phyloP scores from a whole-genome alignment of 75 land plant species.

The Cunninghamia lanceolata region DNA sequence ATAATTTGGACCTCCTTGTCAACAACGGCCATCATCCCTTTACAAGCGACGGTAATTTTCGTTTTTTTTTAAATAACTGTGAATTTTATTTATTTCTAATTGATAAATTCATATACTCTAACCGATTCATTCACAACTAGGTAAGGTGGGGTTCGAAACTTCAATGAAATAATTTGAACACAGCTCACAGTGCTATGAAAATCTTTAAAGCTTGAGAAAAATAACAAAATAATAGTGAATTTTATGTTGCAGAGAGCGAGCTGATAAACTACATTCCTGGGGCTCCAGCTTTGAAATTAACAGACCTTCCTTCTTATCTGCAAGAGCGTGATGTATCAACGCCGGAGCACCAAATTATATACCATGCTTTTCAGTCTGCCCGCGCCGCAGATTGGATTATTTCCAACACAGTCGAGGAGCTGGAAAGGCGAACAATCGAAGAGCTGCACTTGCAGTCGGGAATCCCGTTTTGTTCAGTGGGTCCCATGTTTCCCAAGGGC shows the following conservation, averaged over 20 bases:
- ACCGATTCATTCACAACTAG: too few relatives aligned
- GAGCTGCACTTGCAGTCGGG: background rate
- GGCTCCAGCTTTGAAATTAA: slow-evolving; percentile 21
- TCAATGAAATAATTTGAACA: background rate
- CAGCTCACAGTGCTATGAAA: too few relatives aligned
- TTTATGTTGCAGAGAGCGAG: background rate
- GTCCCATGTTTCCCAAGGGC: slow-evolving; percentile 35
- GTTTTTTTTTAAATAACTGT: too few relatives aligned
- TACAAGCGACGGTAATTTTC: background rate
- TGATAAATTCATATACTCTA: too few relatives aligned
- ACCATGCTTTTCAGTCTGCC: slow-evolving; percentile 33
- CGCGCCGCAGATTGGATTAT: slow-evolving; percentile 33
- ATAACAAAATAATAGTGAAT: too few relatives aligned
- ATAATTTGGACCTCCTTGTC: slow-evolving; percentile 29
- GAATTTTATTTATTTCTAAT: too few relatives aligned
- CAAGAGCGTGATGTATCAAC: slow-evolving; percentile 24
- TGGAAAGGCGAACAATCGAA: slow-evolving; percentile 30
- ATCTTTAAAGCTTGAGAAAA: too few relatives aligned
- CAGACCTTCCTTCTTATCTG: slow-evolving; percentile 40
- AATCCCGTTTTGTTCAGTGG: slow-evolving; percentile 25
- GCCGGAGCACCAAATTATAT: slow-evolving; percentile 18
- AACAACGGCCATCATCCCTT: slow-evolving; percentile 23
- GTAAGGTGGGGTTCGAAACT: too few relatives aligned
- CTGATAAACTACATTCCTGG: slow-evolving; percentile 46
- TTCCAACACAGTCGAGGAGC: slow-evolving; percentile 40